Percentiles rank a stretch among this genome's conserved stretches.
phyloP scores from a whole-genome alignment of 2,329 filamentous ascomycete genomes.

The Sarocladiaceae sp. region DNA sequence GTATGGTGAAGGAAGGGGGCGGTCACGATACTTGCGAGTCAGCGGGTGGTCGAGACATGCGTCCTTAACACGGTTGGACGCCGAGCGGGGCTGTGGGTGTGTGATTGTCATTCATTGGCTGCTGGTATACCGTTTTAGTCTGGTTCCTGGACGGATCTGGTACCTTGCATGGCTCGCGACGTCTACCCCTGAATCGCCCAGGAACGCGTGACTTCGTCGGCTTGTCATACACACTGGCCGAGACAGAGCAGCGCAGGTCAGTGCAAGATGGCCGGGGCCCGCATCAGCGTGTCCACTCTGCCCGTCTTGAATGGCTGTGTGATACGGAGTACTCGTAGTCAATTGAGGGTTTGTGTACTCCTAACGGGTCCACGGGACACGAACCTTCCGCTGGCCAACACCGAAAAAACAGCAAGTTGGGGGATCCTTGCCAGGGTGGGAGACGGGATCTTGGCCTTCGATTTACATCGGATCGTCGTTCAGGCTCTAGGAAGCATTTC shows the following conservation, averaged over 20 bases:
- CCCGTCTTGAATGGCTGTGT: not conserved
- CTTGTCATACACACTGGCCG: slow-evolving; percentile 7
- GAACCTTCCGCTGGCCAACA: slow-evolving; percentile 3
- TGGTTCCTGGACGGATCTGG: slow-evolving; percentile 8
- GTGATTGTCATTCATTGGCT: not conserved
- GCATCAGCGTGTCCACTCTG: slow-evolving; percentile 4
- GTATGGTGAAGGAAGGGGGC: too few relatives aligned
- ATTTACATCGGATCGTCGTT: slow-evolving; percentile 1
- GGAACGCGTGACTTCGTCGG: slow-evolving; percentile 8
- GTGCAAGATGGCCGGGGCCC: slow-evolving; percentile 1
- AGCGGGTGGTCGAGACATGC: too few relatives aligned
- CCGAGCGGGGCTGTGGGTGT: not conserved
- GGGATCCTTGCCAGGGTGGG: slow-evolving; percentile 3
- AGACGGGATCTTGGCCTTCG: not conserved
- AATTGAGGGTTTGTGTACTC: not conserved
- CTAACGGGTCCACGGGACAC: slow-evolving; percentile 6
- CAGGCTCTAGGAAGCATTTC: not conserved
- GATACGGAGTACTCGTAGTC: too few relatives aligned
- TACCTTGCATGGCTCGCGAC: slow-evolving; percentile 7
- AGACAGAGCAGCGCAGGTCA: slow-evolving; percentile 7
- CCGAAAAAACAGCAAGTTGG: slow-evolving; percentile 3
- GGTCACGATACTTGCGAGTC: too few relatives aligned
- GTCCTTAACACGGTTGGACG: too few relatives aligned
- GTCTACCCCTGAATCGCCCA: slow-evolving; percentile 5
- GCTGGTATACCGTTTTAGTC: slow-evolving; percentile 8